A percentile compares a stretch with the other conserved stretches of the same genome.
Conservation (phyloP, 371 early-diverging fungal genomes). For the Mucor racemosus region DNA sequence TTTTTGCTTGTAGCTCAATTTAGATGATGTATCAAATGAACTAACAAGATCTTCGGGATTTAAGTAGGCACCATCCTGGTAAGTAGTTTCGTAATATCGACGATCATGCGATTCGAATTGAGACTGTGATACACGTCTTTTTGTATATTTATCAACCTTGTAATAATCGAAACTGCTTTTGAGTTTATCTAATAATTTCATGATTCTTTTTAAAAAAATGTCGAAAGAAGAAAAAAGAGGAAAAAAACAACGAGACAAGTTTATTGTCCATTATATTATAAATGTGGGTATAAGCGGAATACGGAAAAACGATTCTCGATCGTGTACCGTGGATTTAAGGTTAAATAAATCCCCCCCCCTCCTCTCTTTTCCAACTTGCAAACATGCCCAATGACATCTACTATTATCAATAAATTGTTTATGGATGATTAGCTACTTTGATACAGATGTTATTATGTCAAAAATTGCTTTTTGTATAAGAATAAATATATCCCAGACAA, state of each 20-base stretch:
- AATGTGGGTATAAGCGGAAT: neutral
- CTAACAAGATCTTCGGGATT: constrained; percentile 15
- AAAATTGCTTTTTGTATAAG: too few relatives aligned
- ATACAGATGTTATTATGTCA: too few relatives aligned
- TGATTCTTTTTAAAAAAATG: constrained; percentile 8
- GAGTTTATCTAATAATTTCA: constrained; percentile 47
- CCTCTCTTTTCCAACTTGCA: neutral
- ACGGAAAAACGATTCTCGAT: constrained; percentile 16
- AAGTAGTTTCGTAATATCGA: constrained; percentile 42
- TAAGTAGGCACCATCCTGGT: constrained; percentile 46
- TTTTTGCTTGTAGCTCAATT: constrained; percentile 13
- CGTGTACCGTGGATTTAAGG: neutral
- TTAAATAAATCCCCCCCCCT: neutral
- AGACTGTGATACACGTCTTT: constrained; percentile 44
- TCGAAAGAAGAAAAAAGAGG: constrained; percentile 10
- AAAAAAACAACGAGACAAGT: neutral
- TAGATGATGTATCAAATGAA: neutral
- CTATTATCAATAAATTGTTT: too few relatives aligned
- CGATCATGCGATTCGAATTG: constrained; percentile 48
- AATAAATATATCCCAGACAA: too few relatives aligned
- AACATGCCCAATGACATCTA: neutral
- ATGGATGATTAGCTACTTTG: too few relatives aligned
- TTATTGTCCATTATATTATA: neutral
- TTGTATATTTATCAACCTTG: constrained; percentile 49
- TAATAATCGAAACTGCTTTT: constrained; percentile 37